These are phyloP conservation scores for Fusarium proliferatum DNA, from an alignment of 2,329 filamentous ascomycete species.

Conservation along the genomic window DNA sequence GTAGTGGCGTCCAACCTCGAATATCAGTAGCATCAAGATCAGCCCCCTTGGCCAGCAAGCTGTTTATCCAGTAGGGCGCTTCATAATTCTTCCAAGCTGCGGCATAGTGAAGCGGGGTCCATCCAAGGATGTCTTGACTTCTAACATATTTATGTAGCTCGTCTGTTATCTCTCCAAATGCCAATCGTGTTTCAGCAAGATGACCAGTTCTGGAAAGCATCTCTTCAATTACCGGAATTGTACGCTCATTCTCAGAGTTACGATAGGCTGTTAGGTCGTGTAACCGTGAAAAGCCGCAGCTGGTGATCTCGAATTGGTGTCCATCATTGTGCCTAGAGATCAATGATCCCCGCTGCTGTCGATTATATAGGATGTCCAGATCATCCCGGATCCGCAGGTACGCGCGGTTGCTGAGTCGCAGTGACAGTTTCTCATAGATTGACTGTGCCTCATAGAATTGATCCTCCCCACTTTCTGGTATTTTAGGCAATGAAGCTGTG, in stretches of 20 bases:
- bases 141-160: rapidly evolving
- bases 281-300: too few relatives aligned
- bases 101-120: neutral
- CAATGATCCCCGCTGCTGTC: neutral
- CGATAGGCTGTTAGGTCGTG: too few relatives aligned
- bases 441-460: neutral
- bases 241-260: too few relatives aligned
- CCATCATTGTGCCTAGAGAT: too few relatives aligned
- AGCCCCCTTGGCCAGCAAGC: neutral
- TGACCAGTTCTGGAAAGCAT: too few relatives aligned
- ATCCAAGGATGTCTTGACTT: neutral
- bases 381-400: neutral
- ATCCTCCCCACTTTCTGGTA: neutral
- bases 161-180: too few relatives aligned
- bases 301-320: too few relatives aligned
- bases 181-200: too few relatives aligned
- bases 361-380: neutral
- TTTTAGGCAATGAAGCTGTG: neutral
- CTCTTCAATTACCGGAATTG: too few relatives aligned
- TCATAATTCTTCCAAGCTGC: too few relatives aligned
- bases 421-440: neutral
- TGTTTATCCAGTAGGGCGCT: neutral
- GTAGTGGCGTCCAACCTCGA: neutral
- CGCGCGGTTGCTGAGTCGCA: rapidly evolving
- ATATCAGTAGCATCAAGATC: neutral